Percentiles rank a stretch among this genome's conserved stretches.
Evolutionary conservation across 1,139 yeast genomes (phyloP).

Genomic region (Sugiyamaella grinbergsii): DNA sequence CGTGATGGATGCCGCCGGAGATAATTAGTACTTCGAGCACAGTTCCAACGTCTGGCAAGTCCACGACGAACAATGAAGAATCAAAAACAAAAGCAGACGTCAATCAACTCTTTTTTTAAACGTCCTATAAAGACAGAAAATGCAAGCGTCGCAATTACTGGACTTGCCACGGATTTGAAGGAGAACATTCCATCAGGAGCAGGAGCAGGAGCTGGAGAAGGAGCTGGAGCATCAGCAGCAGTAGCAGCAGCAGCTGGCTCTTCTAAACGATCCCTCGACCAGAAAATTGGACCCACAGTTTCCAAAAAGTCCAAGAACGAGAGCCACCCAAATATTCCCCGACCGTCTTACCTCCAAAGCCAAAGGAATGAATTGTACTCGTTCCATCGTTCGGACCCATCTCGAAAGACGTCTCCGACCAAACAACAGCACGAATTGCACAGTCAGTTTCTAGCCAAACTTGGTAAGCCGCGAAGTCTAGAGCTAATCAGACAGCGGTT

Average conservation of each 20-base stretch:
- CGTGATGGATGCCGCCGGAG: conserved; percentile 1
- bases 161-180: background rate
- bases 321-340: background rate
- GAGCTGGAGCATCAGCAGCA: background rate
- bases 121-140: background rate
- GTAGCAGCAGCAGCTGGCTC: too few species aligned
- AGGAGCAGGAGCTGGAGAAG: too few species aligned
- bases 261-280: too few species aligned
- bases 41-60: too few species aligned
- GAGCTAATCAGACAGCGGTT: conserved; percentile 24
- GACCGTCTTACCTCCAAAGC: background rate
- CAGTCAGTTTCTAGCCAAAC: conserved; percentile 25
- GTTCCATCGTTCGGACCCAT: background rate
- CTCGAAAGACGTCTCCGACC: background rate
- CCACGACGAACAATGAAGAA: background rate
- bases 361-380: conserved; percentile 12
- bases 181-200: background rate
- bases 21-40: too few species aligned
- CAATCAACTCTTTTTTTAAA: conserved; percentile 13
- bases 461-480: conserved; percentile 30
- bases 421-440: conserved; percentile 19
- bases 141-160: background rate
- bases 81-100: conserved; percentile 9
- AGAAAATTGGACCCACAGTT: too few species aligned
- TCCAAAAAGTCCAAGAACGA: background rate